Evolutionary conservation across 805 yeast genomes (phyloP).

Genomic region (Kodamaea neixiangensis): DNA sequence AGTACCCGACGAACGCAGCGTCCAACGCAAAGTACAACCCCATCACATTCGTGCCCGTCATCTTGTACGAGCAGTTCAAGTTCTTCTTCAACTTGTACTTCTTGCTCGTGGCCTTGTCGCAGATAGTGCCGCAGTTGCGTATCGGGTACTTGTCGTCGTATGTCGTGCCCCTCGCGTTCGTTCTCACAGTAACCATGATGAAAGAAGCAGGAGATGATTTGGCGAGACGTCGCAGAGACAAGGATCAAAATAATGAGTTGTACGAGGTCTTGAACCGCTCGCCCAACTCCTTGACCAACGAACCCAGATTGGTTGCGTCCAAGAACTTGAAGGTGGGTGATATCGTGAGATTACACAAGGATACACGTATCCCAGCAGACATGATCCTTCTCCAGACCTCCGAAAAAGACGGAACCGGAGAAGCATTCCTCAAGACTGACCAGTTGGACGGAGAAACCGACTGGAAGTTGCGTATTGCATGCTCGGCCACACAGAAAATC

Average conservation of each 20-base stretch:
- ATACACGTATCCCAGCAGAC: constrained; percentile 91
- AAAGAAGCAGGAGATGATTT: constrained; percentile 96
- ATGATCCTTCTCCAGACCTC: constrained; percentile 80
- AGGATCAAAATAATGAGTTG: constrained; percentile 80
- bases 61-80: constrained; percentile 93
- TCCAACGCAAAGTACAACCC: constrained; percentile 95
- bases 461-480: constrained; percentile 90
- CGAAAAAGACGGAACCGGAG: constrained; percentile 69
- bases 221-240: constrained; percentile 85
- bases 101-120: constrained; percentile 89
- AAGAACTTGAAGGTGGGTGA: constrained; percentile 83
- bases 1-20: constrained; percentile 63
- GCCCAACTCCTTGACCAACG: constrained; percentile 19
- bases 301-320: constrained; percentile 41
- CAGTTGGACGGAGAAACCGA: constrained; percentile 99
- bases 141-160: constrained; percentile 94
- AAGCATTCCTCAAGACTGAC: constrained; percentile 92
- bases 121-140: constrained; percentile 82
- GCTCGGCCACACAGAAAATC: constrained; percentile 66
- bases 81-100: constrained; percentile 94
- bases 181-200: constrained; percentile 86
- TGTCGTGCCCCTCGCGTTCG: constrained; percentile 92
- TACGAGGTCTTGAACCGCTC: constrained; percentile 62
- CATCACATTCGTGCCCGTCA: constrained; percentile 81
- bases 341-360: constrained; percentile 74